These are phyloP conservation scores for grape (Vitis vinifera) DNA, from an alignment of 164 flowering plant species.

Conservation along the genomic window ASM3070453v1 NC_081822.1:10025501-10026000, in stretches of 20 bases:
- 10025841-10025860: neutral
- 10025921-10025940: no score
- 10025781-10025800: constrained; percentile 41
- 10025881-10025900: no score
- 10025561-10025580: neutral
- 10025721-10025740: constrained; percentile 25
- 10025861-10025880: no score
- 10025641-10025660: neutral
- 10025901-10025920: no score
- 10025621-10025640: no score
- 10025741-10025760: constrained; percentile 54
- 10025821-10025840: constrained; percentile 74
- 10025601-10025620: neutral
- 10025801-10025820: constrained; percentile 80
- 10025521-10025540: constrained; percentile 28
- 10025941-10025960: neutral
- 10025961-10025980: constrained; percentile 29
- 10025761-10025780: constrained; percentile 35
- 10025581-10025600: neutral
- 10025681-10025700: constrained; percentile 16
- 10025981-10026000: constrained; percentile 42
- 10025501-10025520: neutral
- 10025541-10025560: constrained; percentile 13
- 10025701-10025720: constrained; percentile 12
- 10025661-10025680: constrained; percentile 24